Evolutionary conservation across 441 rosid genomes (phyloP), one percentile per base, ranked within the genome.

Genomic region (Gossypium gossypioides): DNA sequence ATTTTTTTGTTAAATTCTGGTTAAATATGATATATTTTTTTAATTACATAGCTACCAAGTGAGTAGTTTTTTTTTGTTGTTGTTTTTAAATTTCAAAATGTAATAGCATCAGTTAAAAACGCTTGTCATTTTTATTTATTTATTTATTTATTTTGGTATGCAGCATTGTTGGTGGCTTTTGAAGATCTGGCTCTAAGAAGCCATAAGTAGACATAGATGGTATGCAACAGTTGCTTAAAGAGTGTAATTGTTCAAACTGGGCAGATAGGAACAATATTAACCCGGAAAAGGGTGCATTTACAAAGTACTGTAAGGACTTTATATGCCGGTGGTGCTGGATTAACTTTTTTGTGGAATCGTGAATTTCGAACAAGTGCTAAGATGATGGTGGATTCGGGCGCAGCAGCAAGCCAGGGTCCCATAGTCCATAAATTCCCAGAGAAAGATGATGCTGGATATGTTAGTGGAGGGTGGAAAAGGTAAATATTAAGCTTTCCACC

Each of bases 391-490:
- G 97, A 89, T 87, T 79, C 91, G 1, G 77, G 83, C 54, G 72
- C 91, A 6, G 66, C 81, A 1, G 92, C 82, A 18, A 86, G 84
- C 65, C 77, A 71, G 44, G 84, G 84, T 15, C 78, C 80, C 1
- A 3, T 79, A 21, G 79, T 75, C 59, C 86, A 84, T 77, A 65
- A 81, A 16, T 74, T 83, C 40, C 76, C 73, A 1, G 87, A 78
- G 82, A 91, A 89, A 82, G 91, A 87, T 54, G 97, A 78, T 21
- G 85, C 84, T 19, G 93, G 93, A 73, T 86, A 80, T 83, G 85
- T 87, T 8, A 85, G 92, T 69, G 97, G 97, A 79, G 91, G 91
- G 22, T 90, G 96, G 95, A 89, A 88, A 87, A 89, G 96, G 99
- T 95, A 72, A 77, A 75, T 74, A 67, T 70, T 6, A 15, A 1